A percentile compares a stretch with the other conserved stretches of the same genome.
These are phyloP conservation scores for Schizophyllum amplum DNA, from an alignment of 1,284 basidiomycete species.

Conservation along the genomic window DNA sequence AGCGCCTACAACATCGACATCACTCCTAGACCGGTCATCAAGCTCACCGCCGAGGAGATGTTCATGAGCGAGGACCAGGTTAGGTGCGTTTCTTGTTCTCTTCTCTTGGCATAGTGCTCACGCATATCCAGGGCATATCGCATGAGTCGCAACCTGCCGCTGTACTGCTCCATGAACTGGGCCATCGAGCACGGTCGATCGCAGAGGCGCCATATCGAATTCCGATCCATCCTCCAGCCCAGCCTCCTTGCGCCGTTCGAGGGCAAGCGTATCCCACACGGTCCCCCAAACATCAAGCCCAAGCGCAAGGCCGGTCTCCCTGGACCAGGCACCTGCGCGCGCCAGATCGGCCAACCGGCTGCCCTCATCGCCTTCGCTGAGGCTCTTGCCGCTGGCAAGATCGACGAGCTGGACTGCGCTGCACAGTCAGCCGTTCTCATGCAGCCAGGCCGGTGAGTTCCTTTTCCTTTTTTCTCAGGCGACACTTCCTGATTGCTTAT, in stretches of 20 bases:
- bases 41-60: background rate
- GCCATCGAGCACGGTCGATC: no score
- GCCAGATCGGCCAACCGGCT: background rate
- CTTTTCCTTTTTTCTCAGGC: background rate
- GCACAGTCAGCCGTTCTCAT: background rate
- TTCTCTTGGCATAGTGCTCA: background rate
- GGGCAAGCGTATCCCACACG: no score
- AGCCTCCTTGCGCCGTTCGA: background rate
- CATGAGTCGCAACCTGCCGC: background rate
- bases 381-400: background rate
- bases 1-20: no score
- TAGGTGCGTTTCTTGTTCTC: background rate
- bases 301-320: no score
- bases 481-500: background rate
- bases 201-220: no score
- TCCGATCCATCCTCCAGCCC: background rate
- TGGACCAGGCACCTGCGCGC: background rate
- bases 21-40: no score
- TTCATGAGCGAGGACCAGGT: background rate
- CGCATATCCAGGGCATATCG: background rate
- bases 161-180: no score
- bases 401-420: background rate
- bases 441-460: background rate
- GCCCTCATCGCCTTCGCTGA: background rate
- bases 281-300: background rate